phyloP scores from a whole-genome alignment of 176 grass and related monocot genomes.

The Puya raimondii region DNA sequence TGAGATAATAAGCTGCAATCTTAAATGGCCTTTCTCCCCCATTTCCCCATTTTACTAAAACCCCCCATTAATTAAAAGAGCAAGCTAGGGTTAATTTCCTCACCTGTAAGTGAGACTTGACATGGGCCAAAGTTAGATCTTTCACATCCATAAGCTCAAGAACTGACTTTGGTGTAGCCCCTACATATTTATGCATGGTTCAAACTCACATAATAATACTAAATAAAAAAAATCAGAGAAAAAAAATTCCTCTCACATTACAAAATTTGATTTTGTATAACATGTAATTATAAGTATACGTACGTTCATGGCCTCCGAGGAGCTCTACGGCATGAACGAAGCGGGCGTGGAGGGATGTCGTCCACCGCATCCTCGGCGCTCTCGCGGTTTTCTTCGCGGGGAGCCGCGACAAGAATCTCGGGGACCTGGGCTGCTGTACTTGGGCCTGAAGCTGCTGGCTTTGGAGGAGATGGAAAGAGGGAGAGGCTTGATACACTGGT shows the following conservation, averaged over 20 bases:
- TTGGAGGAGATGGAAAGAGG: conserved; percentile 39
- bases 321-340: conserved; percentile 94
- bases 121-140: conserved; percentile 94
- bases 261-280: neutral
- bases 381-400: conserved; percentile 43
- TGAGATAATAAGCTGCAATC: no score
- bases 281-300: neutral
- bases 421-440: conserved; percentile 22
- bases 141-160: conserved; percentile 98
- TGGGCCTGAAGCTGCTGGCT: conserved; percentile 28
- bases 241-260: neutral
- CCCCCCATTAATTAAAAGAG: no score
- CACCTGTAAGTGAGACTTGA: conserved; percentile 96
- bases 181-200: conserved; percentile 18
- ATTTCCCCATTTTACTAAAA: no score
- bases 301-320: conserved; percentile 94
- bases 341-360: conserved; percentile 76
- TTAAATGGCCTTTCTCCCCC: no score
- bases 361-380: conserved; percentile 92
- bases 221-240: neutral
- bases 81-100: neutral
- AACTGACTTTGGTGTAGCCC: conserved; percentile 95
- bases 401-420: conserved; percentile 36
- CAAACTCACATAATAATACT: neutral
- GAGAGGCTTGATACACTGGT: conserved; percentile 65